Evolutionary conservation across 2,329 filamentous ascomycete species (phyloP).

Genomic region (Talaromyces sp.): DNA sequence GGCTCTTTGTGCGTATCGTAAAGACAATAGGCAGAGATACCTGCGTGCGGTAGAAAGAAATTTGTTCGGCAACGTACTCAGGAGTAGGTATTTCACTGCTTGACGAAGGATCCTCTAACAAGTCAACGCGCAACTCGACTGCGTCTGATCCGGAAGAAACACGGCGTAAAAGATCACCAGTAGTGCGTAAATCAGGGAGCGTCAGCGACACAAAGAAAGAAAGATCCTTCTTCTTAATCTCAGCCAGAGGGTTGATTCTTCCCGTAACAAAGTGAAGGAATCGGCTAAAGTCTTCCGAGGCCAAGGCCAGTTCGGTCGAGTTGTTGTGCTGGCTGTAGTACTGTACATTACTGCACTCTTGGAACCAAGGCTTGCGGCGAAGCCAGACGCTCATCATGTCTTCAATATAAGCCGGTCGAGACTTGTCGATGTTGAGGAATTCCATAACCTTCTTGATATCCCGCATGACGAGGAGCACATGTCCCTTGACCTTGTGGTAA

Average conservation of each 20-base stretch:
- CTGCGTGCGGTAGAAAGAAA: constrained; percentile 69
- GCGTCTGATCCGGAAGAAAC: constrained; percentile 84
- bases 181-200: constrained; percentile 64
- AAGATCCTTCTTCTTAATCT: constrained; percentile 59
- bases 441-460: constrained; percentile 83
- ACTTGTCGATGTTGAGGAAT: constrained; percentile 84
- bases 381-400: constrained; percentile 89
- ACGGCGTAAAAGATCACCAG: constrained; percentile 60
- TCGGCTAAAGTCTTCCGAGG: constrained; percentile 64
- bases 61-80: constrained; percentile 76
- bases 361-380: constrained; percentile 82
- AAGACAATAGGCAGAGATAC: constrained; percentile 81
- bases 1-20: constrained; percentile 77
- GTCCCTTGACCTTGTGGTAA: constrained; percentile 71
- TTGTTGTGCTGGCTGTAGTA: constrained; percentile 74
- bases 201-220: constrained; percentile 95
- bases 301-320: constrained; percentile 45
- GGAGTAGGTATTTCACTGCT: constrained; percentile 54
- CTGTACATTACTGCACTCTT: constrained; percentile 88
- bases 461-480: constrained; percentile 80
- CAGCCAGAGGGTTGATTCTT: constrained; percentile 48
- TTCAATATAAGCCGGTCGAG: constrained; percentile 84
- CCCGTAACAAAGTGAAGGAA: constrained; percentile 69
- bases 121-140: constrained; percentile 87
- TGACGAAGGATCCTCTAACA: constrained; percentile 67